A percentile compares a stretch with the other conserved stretches of the same genome.
These are phyloP conservation scores for Cinnamomum chago DNA, from an alignment of 164 flowering plant species.

Conservation along the genomic window DNA sequence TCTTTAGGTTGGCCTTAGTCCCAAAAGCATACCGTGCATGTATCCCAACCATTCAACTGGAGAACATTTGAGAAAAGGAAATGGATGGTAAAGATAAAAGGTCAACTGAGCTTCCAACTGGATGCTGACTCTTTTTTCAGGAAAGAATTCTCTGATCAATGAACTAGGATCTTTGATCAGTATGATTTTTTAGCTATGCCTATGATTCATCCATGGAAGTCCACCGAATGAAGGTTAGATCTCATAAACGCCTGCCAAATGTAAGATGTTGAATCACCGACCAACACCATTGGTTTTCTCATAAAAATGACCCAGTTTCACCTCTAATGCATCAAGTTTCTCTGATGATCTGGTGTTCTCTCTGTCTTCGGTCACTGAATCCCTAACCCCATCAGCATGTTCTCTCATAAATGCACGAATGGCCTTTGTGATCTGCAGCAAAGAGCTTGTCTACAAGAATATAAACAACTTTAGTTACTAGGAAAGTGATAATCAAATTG, in stretches of 20 bases:
- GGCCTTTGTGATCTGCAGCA: constrained; percentile 64
- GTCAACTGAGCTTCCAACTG: too few species aligned
- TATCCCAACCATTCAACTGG: not conserved
- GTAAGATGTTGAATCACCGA: not conserved
- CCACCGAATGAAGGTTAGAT: not conserved
- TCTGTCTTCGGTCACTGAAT: constrained; percentile 23
- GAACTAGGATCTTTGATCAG: too few species aligned
- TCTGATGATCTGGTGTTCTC: constrained; percentile 47
- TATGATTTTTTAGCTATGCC: too few species aligned
- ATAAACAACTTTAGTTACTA: not conserved
- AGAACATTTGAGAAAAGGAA: not conserved
- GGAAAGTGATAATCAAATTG: not conserved
- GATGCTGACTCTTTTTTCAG: too few species aligned
- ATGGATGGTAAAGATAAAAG: too few species aligned
- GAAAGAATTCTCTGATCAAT: too few species aligned
- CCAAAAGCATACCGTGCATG: not conserved
- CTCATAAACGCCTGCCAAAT: constrained; percentile 37
- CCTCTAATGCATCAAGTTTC: constrained; percentile 88
- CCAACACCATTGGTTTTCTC: not conserved
- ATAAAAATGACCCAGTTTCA: constrained; percentile 14
- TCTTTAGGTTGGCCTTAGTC: too few species aligned
- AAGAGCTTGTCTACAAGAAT: constrained; percentile 61
- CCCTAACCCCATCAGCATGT: constrained; percentile 37
- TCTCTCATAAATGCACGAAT: constrained; percentile 47
- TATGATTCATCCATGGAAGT: not conserved